Conservation (phyloP, 345 rosid species). For the Pistacia vera region DNA sequence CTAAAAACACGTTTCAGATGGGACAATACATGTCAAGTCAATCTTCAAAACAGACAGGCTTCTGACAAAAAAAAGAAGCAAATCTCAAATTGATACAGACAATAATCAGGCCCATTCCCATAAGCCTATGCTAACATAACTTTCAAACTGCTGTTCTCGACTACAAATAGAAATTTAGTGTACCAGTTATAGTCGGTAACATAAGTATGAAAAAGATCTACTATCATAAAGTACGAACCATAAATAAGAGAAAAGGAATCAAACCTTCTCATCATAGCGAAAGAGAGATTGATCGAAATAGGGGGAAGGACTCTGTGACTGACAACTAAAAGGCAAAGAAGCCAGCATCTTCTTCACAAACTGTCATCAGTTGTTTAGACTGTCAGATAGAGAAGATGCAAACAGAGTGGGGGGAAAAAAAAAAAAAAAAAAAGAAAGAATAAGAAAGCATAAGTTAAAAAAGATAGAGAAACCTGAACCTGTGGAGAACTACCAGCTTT, state of each 20-base stretch:
- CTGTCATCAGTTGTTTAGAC: constrained; percentile 41
- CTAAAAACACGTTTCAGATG: not conserved
- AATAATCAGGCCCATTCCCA: not conserved
- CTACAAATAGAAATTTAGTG: not conserved
- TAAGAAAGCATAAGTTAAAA: not conserved
- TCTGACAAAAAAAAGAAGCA: not conserved
- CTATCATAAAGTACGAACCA: not conserved
- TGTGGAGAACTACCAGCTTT: constrained; percentile 64
- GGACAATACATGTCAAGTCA: not conserved
- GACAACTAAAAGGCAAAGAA: constrained; percentile 81
- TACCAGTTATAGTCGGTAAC: constrained; percentile 1
- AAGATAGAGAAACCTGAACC: constrained; percentile 37
- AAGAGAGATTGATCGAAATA: constrained; percentile 94
- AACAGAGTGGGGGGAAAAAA: not conserved
- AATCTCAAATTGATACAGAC: not conserved
- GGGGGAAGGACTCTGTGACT: constrained; percentile 97
- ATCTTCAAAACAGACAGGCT: too few species aligned
- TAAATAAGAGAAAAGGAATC: constrained; percentile 11
- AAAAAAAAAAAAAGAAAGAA: too few species aligned
- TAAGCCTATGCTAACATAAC: not conserved
- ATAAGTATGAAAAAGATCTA: not conserved
- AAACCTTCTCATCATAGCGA: constrained; percentile 92
- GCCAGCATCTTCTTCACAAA: constrained; percentile 88
- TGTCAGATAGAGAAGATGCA: constrained; percentile 5
- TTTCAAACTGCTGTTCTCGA: not conserved